Base-by-base conservation (phyloP, 2,329 filamentous ascomycete genomes). In the Colletotrichum acutatum region DNA sequence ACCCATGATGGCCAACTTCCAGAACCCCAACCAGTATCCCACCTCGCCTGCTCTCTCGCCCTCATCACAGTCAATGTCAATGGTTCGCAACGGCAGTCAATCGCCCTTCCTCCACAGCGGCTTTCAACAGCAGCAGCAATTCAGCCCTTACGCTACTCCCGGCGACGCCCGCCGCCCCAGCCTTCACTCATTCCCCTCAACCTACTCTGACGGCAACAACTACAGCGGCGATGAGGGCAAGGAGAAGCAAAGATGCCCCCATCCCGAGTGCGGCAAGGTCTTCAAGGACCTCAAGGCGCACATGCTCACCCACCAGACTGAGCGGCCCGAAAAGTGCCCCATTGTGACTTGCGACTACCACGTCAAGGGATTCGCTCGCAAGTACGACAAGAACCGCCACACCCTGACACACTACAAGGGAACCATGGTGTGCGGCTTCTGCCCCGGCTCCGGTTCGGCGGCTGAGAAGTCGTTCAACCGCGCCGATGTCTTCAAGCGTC, bases 361-460 rank as follows among this genome's bases (percentile, higher is more conserved):
- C 85, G 86, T 90, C 79, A 98, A 98, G 84, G 95, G 95, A 4
- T 98, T 98, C 80, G 95, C 95, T 12, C 90, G 95, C 78, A 98
- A 98, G 84, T 98, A 98, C 81, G 95, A 98, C 86, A 97, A 97
- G 88, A 98, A 98, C 84, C 88, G 95, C 57, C 95, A 98, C 82
- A 97, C 95, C 5, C 84, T 98, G 75, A 98, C 95, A 5, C 95
- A 98, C 82, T 98, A 98, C 89, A 98, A 98, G 85, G 95, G 95
- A 53, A 98, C 94, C 61, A 98, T 98, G 95, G 94, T 98, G 28
- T 98, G 95, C 80, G 95, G 95, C 34, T 98, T 98, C 85, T 98
- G 95, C 78, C 94, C 95, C 1, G 94, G 95, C 42, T 95, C 94
- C 32, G 95, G 95, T 4, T 96, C 95, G 5, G 90, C 95, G 8